phyloP scores from a whole-genome alignment of 2,329 filamentous ascomycete species.

The Epichloe brachyelytri region DNA sequence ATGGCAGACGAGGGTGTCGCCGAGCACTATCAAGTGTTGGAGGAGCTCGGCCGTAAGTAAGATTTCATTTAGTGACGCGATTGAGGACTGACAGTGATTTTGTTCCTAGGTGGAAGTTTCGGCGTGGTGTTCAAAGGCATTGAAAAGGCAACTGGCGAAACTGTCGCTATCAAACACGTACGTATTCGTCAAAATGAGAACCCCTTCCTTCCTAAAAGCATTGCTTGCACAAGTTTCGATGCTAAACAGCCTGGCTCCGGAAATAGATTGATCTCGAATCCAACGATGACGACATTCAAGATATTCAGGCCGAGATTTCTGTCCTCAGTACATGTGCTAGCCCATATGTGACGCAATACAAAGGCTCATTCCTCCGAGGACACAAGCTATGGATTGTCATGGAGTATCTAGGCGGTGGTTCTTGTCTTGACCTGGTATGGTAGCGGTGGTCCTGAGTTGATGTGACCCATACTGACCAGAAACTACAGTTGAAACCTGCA shows the following conservation, averaged over 20 bases:
- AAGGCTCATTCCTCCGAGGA: slow-evolving; percentile 87
- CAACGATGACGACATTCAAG: slow-evolving; percentile 94
- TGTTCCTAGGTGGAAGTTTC: slow-evolving; percentile 68
- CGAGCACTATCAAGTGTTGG: slow-evolving; percentile 82
- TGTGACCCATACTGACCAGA: slow-evolving; percentile 16
- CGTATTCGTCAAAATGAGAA: slow-evolving; percentile 18
- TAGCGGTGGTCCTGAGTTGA: background rate
- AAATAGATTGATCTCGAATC: slow-evolving; percentile 94
- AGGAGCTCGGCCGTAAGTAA: slow-evolving; percentile 83
- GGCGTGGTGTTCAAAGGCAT: slow-evolving; percentile 96
- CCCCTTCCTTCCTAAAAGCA: background rate
- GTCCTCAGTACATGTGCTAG: slow-evolving; percentile 91
- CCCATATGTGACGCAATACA: slow-evolving; percentile 90
- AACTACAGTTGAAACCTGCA: slow-evolving; percentile 69
- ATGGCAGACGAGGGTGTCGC: slow-evolving; percentile 59
- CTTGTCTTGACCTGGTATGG: slow-evolving; percentile 78
- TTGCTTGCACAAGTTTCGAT: background rate
- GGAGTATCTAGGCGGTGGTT: slow-evolving; percentile 93
- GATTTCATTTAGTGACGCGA: background rate
- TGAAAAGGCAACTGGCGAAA: slow-evolving; percentile 77
- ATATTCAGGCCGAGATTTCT: slow-evolving; percentile 95
- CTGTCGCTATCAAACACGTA: slow-evolving; percentile 95
- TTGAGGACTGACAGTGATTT: background rate
- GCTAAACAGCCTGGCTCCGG: background rate
- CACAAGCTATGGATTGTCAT: slow-evolving; percentile 99